A percentile compares a stretch with the other conserved stretches of the same genome.
Conservation (phyloP, 257 asterid species). For the Hygrophila difformis region DNA sequence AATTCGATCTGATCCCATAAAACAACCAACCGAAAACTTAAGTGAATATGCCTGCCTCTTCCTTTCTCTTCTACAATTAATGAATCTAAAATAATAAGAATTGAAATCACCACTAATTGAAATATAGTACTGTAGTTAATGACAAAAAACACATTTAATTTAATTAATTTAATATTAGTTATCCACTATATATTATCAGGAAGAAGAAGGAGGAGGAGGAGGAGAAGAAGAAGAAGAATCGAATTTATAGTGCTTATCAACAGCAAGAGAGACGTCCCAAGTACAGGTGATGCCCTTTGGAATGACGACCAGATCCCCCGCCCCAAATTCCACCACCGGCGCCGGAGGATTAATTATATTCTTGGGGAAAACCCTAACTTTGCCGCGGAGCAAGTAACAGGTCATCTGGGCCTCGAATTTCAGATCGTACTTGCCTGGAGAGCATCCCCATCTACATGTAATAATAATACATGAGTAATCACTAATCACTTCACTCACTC, state of each 20-base stretch:
- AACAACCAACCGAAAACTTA: too few species aligned
- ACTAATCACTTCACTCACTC: background rate
- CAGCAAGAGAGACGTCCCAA: constrained; percentile 76
- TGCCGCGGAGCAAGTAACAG: constrained; percentile 66
- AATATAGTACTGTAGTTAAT: too few species aligned
- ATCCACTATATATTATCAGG: too few species aligned
- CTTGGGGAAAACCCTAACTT: constrained; percentile 60
- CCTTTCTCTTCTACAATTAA: too few species aligned
- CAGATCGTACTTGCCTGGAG: constrained; percentile 78
- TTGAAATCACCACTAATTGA: too few species aligned
- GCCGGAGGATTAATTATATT: constrained; percentile 28
- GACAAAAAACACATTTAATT: too few species aligned
- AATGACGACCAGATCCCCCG: constrained; percentile 73
- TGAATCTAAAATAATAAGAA: too few species aligned
- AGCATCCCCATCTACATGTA: constrained; percentile 68
- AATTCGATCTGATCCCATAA: too few species aligned
- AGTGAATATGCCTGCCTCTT: too few species aligned
- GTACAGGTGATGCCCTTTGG: constrained; percentile 89
- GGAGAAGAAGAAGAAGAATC: constrained; percentile 15
- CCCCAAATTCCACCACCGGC: constrained; percentile 69
- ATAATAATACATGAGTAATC: background rate
- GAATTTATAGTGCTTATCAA: constrained; percentile 86
- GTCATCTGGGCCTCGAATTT: constrained; percentile 75
- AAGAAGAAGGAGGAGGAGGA: background rate
- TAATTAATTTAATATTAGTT: too few species aligned